Conservation (phyloP, 2,329 filamentous ascomycete species). For the Fusarium buxicola region DNA sequence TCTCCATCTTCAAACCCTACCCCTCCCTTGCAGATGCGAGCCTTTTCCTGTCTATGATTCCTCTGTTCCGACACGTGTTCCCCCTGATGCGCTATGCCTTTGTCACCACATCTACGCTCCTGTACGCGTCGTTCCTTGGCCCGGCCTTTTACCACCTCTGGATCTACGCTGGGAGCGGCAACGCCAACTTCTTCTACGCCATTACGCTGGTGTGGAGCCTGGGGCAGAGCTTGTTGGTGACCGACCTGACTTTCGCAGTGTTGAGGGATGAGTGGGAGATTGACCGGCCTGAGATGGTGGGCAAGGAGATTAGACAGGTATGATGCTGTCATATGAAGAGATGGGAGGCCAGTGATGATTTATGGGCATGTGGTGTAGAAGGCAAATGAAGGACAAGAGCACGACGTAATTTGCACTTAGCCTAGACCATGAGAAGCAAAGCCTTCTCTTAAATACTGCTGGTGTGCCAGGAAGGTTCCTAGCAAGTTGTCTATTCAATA, state of each 20-base stretch:
- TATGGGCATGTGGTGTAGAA: background rate
- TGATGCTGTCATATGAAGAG: conserved; percentile 53
- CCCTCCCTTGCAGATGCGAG: conserved; percentile 92
- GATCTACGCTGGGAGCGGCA: conserved; percentile 98
- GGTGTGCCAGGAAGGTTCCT: conserved; percentile 3
- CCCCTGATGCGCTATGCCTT: conserved; percentile 95
- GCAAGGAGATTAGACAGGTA: conserved; percentile 88
- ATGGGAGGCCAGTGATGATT: background rate
- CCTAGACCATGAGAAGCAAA: conserved; percentile 27
- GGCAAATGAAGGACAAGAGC: background rate
- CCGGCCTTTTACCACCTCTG: conserved; percentile 97
- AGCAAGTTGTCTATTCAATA: conserved; percentile 23
- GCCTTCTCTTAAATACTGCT: conserved; percentile 25
- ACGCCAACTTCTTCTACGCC: conserved; percentile 99
- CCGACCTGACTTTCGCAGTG: conserved; percentile 88
- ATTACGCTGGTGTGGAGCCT: conserved; percentile 99
- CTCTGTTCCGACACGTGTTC: conserved; percentile 91
- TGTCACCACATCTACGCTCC: conserved; percentile 81
- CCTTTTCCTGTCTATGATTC: conserved; percentile 84
- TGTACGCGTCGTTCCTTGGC: conserved; percentile 90
- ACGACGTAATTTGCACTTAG: conserved; percentile 16
- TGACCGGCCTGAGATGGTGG: conserved; percentile 88
- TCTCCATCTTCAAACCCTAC: conserved; percentile 97
- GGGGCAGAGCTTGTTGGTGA: conserved; percentile 86
- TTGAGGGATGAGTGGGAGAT: conserved; percentile 94